Conservation (phyloP, 495 filamentous ascomycete genomes). For the Talaromyces borbonicus region DNA sequence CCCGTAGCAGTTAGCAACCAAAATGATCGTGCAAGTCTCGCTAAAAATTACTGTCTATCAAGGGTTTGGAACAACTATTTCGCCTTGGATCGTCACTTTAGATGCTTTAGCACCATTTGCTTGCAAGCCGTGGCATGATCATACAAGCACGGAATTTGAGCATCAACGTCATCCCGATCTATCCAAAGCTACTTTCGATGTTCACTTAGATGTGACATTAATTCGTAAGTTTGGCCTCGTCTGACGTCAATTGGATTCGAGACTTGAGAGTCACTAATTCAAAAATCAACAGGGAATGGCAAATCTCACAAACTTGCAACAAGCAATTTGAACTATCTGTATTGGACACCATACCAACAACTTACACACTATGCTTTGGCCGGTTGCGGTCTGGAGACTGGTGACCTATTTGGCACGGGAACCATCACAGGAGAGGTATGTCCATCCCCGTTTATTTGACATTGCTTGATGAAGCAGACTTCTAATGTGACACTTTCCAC, state of each 20-base stretch:
- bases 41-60: not conserved
- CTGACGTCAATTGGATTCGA: too few relatives aligned
- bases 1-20: too few relatives aligned
- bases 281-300: conserved; percentile 10
- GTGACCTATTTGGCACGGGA: conserved; percentile 20
- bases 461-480: not conserved
- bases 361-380: conserved; percentile 15
- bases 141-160: conserved; percentile 8
- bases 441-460: not conserved
- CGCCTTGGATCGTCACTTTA: conserved; percentile 70
- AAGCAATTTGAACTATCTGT: conserved; percentile 18
- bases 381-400: conserved; percentile 13
- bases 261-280: too few relatives aligned
- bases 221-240: conserved; percentile 20
- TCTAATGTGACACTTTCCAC: not conserved
- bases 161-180: not conserved
- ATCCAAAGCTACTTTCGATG: conserved; percentile 12
- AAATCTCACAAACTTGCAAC: conserved; percentile 12
- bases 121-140: conserved; percentile 9
- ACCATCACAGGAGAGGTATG: conserved; percentile 16
- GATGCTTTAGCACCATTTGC: conserved; percentile 47
- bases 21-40: not conserved
- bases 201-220: conserved; percentile 12
- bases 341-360: conserved; percentile 20
- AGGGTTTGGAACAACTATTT: conserved; percentile 73